phyloP scores from a whole-genome alignment of 148 eudicot genomes.

The Cornus suecica region DNA sequence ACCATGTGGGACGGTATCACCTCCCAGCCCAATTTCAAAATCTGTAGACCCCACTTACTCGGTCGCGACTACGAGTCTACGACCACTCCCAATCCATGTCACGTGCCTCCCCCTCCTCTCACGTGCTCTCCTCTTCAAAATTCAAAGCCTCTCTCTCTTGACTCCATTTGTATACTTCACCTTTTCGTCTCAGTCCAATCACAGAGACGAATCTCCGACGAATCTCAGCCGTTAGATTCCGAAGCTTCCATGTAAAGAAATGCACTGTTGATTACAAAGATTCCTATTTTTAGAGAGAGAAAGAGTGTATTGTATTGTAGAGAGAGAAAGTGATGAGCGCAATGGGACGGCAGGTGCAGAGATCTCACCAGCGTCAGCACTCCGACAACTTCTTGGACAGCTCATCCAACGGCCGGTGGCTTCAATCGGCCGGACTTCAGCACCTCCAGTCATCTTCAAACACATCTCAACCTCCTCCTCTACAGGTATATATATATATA shows the following conservation, averaged over 20 bases:
- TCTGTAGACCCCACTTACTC: neutral
- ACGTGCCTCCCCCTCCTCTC: neutral
- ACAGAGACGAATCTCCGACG: neutral
- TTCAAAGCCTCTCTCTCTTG: neutral
- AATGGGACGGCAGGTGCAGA: constrained; percentile 58
- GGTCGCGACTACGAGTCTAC: neutral
- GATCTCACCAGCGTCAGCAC: constrained; percentile 86
- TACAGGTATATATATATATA: constrained; percentile 32
- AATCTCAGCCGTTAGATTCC: neutral
- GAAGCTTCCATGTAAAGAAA: neutral
- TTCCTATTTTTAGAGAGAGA: neutral
- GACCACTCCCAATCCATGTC: neutral
- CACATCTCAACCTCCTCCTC: constrained; percentile 30
- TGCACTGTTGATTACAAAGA: too few species aligned
- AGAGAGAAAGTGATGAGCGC: constrained; percentile 43
- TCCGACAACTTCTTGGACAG: constrained; percentile 77
- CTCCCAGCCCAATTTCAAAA: neutral
- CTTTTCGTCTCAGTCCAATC: neutral
- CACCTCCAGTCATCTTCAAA: constrained; percentile 47
- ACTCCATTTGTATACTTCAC: neutral
- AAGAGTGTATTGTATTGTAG: neutral
- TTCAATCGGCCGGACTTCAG: constrained; percentile 65
- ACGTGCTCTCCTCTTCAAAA: neutral
- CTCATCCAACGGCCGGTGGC: constrained; percentile 64
- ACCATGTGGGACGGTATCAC: neutral